Percentiles rank a stretch among this genome's conserved stretches.
These are phyloP conservation scores for Coniferiporia weirii DNA, from an alignment of 1,284 basidiomycete species.

Conservation along the genomic window DNA sequence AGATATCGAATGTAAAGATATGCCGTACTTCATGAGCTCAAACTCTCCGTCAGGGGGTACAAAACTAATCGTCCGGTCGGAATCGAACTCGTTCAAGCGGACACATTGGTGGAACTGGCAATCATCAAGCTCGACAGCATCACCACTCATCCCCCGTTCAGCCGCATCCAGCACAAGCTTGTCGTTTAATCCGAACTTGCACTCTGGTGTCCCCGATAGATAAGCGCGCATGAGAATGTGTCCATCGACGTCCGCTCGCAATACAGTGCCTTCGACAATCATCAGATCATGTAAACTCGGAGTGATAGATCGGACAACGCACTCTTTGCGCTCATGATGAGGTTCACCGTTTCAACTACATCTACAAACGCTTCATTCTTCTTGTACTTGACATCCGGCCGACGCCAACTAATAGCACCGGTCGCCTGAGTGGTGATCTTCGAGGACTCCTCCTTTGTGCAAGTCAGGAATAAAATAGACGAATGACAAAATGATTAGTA, in stretches of 20 bases:
- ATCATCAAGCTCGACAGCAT: conserved; percentile 93
- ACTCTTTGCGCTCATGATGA: conserved; percentile 97
- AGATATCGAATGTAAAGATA: conserved; percentile 6
- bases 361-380: conserved; percentile 99
- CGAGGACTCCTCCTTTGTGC: conserved; percentile 82
- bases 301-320: conserved; percentile 20
- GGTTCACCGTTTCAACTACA: conserved; percentile 93
- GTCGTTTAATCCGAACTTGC: conserved; percentile 98
- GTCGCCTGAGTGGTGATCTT: conserved; percentile 97
- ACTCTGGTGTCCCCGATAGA: conserved; percentile 91
- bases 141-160: conserved; percentile 60
- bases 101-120: conserved; percentile 99
- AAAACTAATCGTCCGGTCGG: conserved; percentile 90
- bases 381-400: conserved; percentile 93
- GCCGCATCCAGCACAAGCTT: conserved; percentile 95
- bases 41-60: conserved; percentile 99
- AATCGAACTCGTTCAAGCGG: conserved; percentile 89
- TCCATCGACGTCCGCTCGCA: conserved; percentile 97
- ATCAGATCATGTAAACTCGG: not conserved
- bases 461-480: conserved; percentile 7
- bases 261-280: conserved; percentile 61
- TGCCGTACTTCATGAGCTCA: conserved; percentile 85
- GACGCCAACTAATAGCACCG: conserved; percentile 89
- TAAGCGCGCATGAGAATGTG: conserved; percentile 99
- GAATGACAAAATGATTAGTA: not conserved